phyloP scores from a whole-genome alignment of 108 stramenopile species.

The Pseudonitzschia multistriata region DNA sequence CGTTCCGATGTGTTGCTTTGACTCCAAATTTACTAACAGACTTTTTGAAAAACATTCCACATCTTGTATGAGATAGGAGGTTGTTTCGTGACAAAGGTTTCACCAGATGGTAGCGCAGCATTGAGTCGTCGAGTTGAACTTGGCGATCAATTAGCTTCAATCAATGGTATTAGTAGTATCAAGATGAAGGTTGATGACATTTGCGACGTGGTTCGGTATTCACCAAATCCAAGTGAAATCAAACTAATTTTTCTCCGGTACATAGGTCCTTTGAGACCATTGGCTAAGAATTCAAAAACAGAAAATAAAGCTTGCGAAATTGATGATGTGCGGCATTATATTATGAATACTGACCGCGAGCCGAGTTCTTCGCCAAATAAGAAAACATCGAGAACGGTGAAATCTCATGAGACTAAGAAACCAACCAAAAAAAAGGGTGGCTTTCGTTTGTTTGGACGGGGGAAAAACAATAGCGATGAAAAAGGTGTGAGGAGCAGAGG shows the following conservation, averaged over 20 bases:
- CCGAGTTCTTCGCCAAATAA: neutral
- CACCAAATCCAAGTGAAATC: conserved; percentile 35
- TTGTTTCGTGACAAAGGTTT: conserved; percentile 72
- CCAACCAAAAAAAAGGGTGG: conserved; percentile 21
- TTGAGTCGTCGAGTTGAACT: conserved; percentile 47
- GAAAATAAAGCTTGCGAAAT: neutral
- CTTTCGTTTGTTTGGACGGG: conserved; percentile 34
- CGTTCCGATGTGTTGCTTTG: neutral
- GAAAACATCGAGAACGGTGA: neutral
- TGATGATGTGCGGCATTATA: neutral
- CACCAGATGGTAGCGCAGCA: conserved; percentile 62
- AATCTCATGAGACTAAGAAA: neutral
- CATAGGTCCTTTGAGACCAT: conserved; percentile 61
- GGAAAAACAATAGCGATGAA: conserved; percentile 8
- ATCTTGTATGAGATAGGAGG: conserved; percentile 40
- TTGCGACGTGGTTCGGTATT: conserved; percentile 35
- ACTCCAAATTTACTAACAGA: neutral
- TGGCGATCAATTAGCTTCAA: conserved; percentile 80
- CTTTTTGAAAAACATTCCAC: neutral
- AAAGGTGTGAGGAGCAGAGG: neutral
- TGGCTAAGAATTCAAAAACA: neutral
- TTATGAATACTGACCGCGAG: neutral
- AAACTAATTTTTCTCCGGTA: conserved; percentile 77
- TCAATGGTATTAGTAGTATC: conserved; percentile 63
- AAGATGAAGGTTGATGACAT: conserved; percentile 75